A percentile compares a stretch with the other conserved stretches of the same genome.
These are phyloP conservation scores for Diaporthe destruens DNA, from an alignment of 2,329 filamentous ascomycete species.

Conservation along the genomic window DNA sequence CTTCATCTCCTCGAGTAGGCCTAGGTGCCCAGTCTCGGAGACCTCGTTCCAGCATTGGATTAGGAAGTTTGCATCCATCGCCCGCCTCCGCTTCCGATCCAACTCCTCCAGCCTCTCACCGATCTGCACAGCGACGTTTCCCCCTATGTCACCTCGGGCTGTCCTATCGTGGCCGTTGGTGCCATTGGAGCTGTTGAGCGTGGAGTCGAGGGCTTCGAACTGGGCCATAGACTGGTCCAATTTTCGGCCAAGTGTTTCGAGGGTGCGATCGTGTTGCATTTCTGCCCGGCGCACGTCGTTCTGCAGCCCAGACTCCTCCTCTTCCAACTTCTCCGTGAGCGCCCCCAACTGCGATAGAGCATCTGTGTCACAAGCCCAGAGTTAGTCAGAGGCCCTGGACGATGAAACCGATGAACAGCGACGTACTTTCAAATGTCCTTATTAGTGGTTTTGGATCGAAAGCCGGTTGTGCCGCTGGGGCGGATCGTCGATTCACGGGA, in stretches of 20 bases:
- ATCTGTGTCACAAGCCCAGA: constrained; percentile 54
- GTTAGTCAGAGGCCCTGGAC: constrained; percentile 46
- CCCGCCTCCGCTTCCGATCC: constrained; percentile 89
- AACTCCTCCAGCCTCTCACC: constrained; percentile 94
- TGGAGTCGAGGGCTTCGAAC: constrained; percentile 90
- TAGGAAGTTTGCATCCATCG: constrained; percentile 92
- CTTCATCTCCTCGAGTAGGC: constrained; percentile 88
- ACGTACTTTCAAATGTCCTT: constrained; percentile 85
- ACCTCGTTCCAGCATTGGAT: constrained; percentile 98
- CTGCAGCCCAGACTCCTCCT: constrained; percentile 89
- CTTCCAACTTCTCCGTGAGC: constrained; percentile 86
- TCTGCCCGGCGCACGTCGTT: constrained; percentile 93
- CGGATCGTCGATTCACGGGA: constrained; percentile 83
- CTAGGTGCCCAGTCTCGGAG: constrained; percentile 87
- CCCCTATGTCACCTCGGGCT: constrained; percentile 70
- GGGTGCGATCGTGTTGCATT: constrained; percentile 89
- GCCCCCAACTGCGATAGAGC: constrained; percentile 76
- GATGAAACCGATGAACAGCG: not conserved
- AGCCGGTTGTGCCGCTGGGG: constrained; percentile 65
- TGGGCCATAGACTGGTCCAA: constrained; percentile 92
- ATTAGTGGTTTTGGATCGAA: constrained; percentile 99
- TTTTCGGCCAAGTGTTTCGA: constrained; percentile 88
- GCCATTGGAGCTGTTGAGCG: constrained; percentile 73
- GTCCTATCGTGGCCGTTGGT: constrained; percentile 59
- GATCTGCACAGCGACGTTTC: constrained; percentile 93